Base-by-base conservation (phyloP, 2,329 filamentous ascomycete genomes). In the Xylaria sp. region DNA sequence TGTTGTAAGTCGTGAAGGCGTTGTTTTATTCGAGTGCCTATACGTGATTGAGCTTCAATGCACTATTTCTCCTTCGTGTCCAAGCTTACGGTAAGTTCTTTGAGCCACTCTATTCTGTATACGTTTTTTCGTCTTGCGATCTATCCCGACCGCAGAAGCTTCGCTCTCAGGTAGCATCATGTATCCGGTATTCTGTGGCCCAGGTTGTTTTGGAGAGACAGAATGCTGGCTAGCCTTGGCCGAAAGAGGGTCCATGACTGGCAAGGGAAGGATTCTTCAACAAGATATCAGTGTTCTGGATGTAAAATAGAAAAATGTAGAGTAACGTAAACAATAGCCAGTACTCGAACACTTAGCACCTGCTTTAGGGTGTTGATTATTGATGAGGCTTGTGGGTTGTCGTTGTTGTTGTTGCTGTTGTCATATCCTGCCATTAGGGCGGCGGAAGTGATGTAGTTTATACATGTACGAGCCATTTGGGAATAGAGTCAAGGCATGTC, bases 1-100 rank as follows among this genome's bases (percentile, higher is more conserved):
- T 61, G 58, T 19, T 61, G 58, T 21, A 61, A n/a, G 35, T 61
- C 58, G n/a, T 52, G 58, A 35, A 61, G 58, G 0, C 58, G 53
- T 33, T 61, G 58, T 19, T 61, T 61, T 3, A 61, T 61, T 10
- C 58, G 53, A 29, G 52, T 61, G n/a, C 58, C 58, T 61, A 10
- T 40, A 5, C 11, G 23, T 38, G n/a, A 21, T 11, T 61, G 11
- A 56, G 58, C 58, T 56, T 47, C 13, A 33, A 19, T 1, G 23
- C 25, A 41, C n/a, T n/a, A 11, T 3, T 2, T 10, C 4, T 35
- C 3, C 7, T 17, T 19, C 35, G 3, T 35, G 25, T 29, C 15
- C 19, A 27, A 6, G 5, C 53, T 61, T 40, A 61, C 58, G 58
- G 7, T 61, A 61, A 40, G 58, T 61, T 53, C 58, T 55, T 52